Evolutionary conservation across 139 green algal genomes (phyloP), one percentile per base, ranked within the genome.

Genomic region (Medakamo hakoo): DNA sequence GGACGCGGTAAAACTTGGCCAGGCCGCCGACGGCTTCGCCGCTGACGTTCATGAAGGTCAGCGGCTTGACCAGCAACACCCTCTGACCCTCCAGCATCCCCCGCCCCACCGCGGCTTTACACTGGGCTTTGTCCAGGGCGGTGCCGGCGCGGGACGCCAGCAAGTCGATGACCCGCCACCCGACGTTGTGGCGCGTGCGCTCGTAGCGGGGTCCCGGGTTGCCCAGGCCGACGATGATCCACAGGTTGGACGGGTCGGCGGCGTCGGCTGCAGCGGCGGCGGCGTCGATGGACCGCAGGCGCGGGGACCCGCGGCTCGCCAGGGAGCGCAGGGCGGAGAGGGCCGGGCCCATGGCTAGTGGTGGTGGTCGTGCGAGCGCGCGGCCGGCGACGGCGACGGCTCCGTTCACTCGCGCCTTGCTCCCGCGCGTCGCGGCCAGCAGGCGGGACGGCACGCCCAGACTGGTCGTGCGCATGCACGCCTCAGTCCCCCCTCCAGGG

Each of bases 1-100:
- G 76, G n/a, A 94, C 78, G 64, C 83, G 78, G 74, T 93, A 94
- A 65, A 80, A 92, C 1, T 63, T 63, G 1, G 71, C 73, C 27
- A 95, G 75, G 19, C 78, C 75, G 40, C 71, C 76, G 14, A 95
- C 82, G 3, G 69, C 55, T 65, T 95, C 83, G 0, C 89, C 89
- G n/a, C 66, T 83, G 49, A 83, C 72, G 73, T 96, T 96, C 88
- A 95, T 95, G 64, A 87, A 95, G 31, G 88, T 95, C 55, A 87
- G 79, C 3, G 87, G 87, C 73, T 95, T 94, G 24, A 71, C 85
- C 29, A 95, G 73, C 26, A 95, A 59, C 19, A 95, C 73, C 29
- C 72, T 67, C 27, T 75, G 52, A 27, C 73, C 82, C 30, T 60
- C 59, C 3, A 88, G 25, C 4, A 59, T 57, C 2, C 69, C 78